Conservation (phyloP, 106 monocot species). For the Acorus gramineus region DNA sequence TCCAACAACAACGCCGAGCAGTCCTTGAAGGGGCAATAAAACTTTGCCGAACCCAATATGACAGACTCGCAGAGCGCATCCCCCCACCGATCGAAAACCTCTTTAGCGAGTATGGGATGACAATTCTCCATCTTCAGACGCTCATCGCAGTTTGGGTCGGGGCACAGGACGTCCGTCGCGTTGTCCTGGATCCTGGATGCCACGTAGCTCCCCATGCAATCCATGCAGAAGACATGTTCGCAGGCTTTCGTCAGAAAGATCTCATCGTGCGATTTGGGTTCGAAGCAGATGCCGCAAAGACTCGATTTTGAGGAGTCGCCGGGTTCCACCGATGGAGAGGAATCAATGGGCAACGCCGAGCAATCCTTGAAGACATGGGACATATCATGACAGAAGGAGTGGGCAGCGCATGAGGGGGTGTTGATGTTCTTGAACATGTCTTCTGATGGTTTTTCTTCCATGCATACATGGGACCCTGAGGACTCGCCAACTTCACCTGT, state of each 20-base stretch:
- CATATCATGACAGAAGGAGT: not conserved
- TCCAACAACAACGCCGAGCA: conserved; percentile 33
- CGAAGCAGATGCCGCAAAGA: conserved; percentile 40
- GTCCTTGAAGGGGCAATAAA: conserved; percentile 52
- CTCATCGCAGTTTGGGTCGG: conserved; percentile 11
- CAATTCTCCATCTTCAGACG: conserved; percentile 14
- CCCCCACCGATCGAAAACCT: conserved; percentile 29
- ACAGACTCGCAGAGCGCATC: conserved; percentile 22
- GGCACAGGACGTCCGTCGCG: conserved; percentile 6
- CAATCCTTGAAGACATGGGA: no score
- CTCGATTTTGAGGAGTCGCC: not conserved
- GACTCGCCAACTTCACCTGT: not conserved
- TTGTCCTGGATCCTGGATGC: conserved; percentile 24
- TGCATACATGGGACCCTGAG: no score
- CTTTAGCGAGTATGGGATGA: conserved; percentile 18
- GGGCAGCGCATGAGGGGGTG: not conserved
- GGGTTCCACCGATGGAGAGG: not conserved
- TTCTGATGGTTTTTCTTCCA: not conserved
- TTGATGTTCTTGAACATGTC: no score
- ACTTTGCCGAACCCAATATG: conserved; percentile 3
- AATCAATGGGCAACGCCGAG: no score
- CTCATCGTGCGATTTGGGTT: not conserved
- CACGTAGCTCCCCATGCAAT: conserved; percentile 23
- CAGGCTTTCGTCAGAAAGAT: conserved; percentile 12
- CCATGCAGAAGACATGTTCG: conserved; percentile 33